Base-by-base conservation (phyloP, 129 eudicot species). In the Artemisia annua region DNA sequence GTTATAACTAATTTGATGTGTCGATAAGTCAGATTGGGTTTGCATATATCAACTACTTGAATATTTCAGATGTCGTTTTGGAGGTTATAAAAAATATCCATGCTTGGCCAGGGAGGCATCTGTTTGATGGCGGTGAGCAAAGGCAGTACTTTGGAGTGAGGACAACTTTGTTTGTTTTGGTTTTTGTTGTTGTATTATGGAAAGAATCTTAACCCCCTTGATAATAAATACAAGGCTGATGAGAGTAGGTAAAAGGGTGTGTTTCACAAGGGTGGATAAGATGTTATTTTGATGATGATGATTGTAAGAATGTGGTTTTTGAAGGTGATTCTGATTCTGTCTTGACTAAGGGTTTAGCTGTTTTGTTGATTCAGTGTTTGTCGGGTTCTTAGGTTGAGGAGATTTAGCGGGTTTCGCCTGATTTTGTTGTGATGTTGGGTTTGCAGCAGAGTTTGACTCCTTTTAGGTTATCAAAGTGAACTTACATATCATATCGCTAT, bases 251-350 rank as follows among this genome's bases (percentile, higher is more conserved):
- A 16, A 85, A 89, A 69, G 96, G 96, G 51, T 89, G 98, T 22
- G 97, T 93, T 63, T 90, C 98, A 8, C 97, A 93, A 85, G 98
- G 90, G 12, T 93, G 96, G 96, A 87, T 93, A 20, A 72, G 97
- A 59, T 92, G 96, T 28, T 87, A 84, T 59, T 78, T 71, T n/a
- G 75, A 85, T 51, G 95, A 88, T 58, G 12, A 70, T 11, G 85
- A 80, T 59, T 78, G 66, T 72, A 74, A 74, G 55, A 84, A 71
- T 75, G 98, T 93, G 0, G 51, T 82, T 32, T 90, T 87, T 82
- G 96, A 90, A 71, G 96, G 89, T 32, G 97, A 93, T 81, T 94
- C 97, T 57, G 96, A 94, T 67, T 81, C 98, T 17, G 78, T 88
- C n/a, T 82, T 90, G 7, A 94, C 96, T 7, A 93, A 93, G 62